Conservation (phyloP, 768 basidiomycete species). For the Lactarius hengduanensis region DNA sequence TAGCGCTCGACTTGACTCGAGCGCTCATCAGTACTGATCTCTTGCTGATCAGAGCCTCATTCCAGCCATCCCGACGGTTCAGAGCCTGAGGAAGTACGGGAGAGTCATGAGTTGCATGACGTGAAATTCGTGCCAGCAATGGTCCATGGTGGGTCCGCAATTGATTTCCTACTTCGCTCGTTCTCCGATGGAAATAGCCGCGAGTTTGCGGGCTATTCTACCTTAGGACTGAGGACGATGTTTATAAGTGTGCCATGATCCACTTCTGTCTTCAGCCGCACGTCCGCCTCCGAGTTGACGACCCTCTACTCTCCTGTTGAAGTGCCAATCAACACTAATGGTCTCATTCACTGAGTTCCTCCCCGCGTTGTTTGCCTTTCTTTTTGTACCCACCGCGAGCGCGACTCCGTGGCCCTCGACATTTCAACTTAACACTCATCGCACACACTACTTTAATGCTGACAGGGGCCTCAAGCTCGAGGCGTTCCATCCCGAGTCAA, state of each 20-base stretch:
- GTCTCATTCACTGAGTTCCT: constrained; percentile 29
- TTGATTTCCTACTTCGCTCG: no score
- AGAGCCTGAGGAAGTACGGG: no score
- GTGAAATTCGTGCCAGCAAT: no score
- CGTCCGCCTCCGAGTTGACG: neutral
- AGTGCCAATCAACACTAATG: neutral
- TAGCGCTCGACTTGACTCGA: no score
- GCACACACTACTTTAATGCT: constrained; percentile 28
- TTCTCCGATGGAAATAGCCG: no score
- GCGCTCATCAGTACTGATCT: no score
- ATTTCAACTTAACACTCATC: constrained; percentile 30
- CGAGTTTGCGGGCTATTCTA: no score
- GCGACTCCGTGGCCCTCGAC: constrained; percentile 29
- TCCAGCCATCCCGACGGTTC: no score
- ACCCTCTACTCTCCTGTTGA: neutral
- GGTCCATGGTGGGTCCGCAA: no score
- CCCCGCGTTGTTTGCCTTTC: constrained; percentile 30
- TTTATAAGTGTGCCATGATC: neutral
- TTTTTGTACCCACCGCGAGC: constrained; percentile 25
- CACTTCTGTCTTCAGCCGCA: neutral
- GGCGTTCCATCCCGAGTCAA: constrained; percentile 34
- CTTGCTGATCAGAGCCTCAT: no score
- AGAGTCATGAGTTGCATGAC: no score
- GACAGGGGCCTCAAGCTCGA: constrained; percentile 25
- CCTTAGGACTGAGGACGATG: no score